phyloP scores from a whole-genome alignment of 2,329 filamentous ascomycete species.

The Microcyclospora pomicola region DNA sequence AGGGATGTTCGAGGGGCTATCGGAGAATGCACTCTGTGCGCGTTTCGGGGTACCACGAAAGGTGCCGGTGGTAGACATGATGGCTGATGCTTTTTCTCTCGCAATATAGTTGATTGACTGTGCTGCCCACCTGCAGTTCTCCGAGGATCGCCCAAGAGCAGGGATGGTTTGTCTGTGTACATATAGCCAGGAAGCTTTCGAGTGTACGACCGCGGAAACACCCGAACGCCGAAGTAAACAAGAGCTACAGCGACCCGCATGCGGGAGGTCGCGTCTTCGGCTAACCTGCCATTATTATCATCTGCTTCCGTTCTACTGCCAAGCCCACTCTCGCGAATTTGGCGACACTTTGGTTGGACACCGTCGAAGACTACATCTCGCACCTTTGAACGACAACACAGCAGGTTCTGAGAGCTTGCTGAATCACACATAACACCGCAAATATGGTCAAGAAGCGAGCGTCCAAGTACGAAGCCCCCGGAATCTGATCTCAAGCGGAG shows the following conservation, averaged over 20 bases:
- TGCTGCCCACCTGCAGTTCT: too few relatives aligned
- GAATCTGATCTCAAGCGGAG: conserved; percentile 2
- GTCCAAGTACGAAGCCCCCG: conserved; percentile 48
- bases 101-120: too few relatives aligned
- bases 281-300: background rate
- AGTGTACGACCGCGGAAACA: too few relatives aligned
- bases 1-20: conserved; percentile 57
- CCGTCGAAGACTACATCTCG: background rate
- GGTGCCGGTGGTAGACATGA: conserved; percentile 49
- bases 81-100: conserved; percentile 8
- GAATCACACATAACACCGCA: conserved; percentile 31
- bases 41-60: conserved; percentile 58
- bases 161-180: too few relatives aligned
- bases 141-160: too few relatives aligned
- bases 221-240: too few relatives aligned
- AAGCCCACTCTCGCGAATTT: background rate
- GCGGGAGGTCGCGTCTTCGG: background rate
- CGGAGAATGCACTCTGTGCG: conserved; percentile 35
- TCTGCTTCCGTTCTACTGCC: background rate
- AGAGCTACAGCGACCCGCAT: too few relatives aligned
- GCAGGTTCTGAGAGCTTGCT: conserved; percentile 13
- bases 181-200: background rate
- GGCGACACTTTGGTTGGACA: background rate
- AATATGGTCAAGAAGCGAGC: conserved; percentile 66
- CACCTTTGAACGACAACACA: conserved; percentile 9